A percentile compares a stretch with the other conserved stretches of the same genome.
These are phyloP conservation scores for Podaxis carcinomalis DNA, from an alignment of 768 basidiomycete species.

Conservation along the genomic window DNA sequence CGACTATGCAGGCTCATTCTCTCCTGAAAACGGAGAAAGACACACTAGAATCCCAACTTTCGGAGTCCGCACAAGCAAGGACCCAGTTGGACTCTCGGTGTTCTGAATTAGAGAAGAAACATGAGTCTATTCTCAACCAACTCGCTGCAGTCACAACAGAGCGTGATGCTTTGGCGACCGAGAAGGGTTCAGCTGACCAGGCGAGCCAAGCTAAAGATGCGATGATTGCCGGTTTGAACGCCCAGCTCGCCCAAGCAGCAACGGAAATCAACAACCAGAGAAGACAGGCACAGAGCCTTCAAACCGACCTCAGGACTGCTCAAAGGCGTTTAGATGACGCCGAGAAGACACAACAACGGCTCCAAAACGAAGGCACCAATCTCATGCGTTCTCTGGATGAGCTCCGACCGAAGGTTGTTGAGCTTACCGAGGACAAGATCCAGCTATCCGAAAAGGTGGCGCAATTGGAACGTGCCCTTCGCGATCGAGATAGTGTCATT, in stretches of 20 bases:
- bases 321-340: slow-evolving; percentile 70
- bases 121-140: slow-evolving; percentile 33
- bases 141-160: slow-evolving; percentile 42
- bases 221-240: slow-evolving; percentile 49
- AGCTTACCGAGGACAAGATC: slow-evolving; percentile 69
- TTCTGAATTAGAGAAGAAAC: slow-evolving; percentile 39
- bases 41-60: slow-evolving; percentile 43
- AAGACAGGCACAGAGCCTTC: slow-evolving; percentile 54
- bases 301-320: slow-evolving; percentile 63
- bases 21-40: slow-evolving; percentile 62
- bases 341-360: slow-evolving; percentile 62
- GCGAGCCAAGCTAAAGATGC: slow-evolving; percentile 42
- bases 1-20: slow-evolving; percentile 42
- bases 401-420: slow-evolving; percentile 81
- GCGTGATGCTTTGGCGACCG: slow-evolving; percentile 42
- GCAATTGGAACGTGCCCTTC: slow-evolving; percentile 47
- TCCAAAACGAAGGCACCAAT: slow-evolving; percentile 74
- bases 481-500: slow-evolving; percentile 53
- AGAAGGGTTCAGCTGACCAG: slow-evolving; percentile 45
- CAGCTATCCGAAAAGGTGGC: slow-evolving; percentile 65
- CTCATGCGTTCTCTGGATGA: slow-evolving; percentile 82
- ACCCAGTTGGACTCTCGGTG: slow-evolving; percentile 44
- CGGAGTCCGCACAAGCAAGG: slow-evolving; percentile 36
- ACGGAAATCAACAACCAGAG: slow-evolving; percentile 48
- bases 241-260: slow-evolving; percentile 52